Base-by-base conservation (phyloP, 805 yeast genomes). In the Blastobotrys robertii region DNA sequence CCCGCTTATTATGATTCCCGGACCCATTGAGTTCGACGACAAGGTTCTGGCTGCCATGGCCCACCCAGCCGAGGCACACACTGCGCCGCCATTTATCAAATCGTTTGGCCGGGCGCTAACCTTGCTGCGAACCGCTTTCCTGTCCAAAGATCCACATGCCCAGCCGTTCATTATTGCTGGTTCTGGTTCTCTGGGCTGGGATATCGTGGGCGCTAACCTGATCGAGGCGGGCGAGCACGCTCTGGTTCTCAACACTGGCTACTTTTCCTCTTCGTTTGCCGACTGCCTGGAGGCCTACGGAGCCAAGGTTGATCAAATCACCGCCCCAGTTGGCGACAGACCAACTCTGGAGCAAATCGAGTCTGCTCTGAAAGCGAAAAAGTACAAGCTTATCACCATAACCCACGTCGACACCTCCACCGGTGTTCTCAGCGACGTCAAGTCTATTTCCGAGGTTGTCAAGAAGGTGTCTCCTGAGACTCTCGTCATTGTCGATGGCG, bases 321-420 rank as follows among this genome's bases (percentile, higher is more conserved):
- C 77, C 43, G 85, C 95, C 15, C 73, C 74, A 29, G 69, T 84
- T 44, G 97, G 97, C 44, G 81, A 73, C 45, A 72, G 71, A 30
- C 84, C 84, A 13, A 73, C 81, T 28, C 59, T 76, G 16, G 71
- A 63, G 2, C 61, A 67, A 39, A 66, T 88, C 36, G 81, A 78
- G 58, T 58, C 66, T 8, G 73, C 77, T 44, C 70, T 88, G 59
- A 57, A 63, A 45, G 43, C 62, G 7, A 68, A 70, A 45, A 63
- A 67, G 47, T 90, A 82, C 68, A 60, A 74, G 49, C 73, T 84
- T 42, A 72, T 90, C 53, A 85, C 95, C 38, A 74, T 88, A 55
- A 90, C 97, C 34, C 97, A 90, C 55, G 96, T 92, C 32, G 98
- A 92, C 63, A 92, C 97, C 37, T 86, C 96, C 1, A 86, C 97